Evolutionary conservation across 805 yeast species (phyloP).

Genomic region (Wickerhamomyces alni): DNA sequence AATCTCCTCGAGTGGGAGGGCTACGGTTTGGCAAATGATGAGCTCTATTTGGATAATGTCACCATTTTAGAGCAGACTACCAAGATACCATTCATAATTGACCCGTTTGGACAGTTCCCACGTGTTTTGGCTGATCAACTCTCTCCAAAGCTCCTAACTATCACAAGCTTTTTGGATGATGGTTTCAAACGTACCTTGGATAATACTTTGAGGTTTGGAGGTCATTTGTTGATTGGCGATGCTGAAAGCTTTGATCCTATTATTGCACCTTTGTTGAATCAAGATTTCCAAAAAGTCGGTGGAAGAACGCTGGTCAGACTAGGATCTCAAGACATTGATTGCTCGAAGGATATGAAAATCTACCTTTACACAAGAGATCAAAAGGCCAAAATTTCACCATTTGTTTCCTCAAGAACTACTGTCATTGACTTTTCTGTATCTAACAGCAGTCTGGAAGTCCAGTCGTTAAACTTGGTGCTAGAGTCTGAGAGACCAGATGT

Average conservation of each 20-base stretch:
- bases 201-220: conserved; percentile 81
- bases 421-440: conserved; percentile 72
- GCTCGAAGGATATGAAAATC: conserved; percentile 56
- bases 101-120: conserved; percentile 52
- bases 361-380: conserved; percentile 59
- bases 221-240: conserved; percentile 62
- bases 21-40: conserved; percentile 51
- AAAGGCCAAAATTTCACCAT: conserved; percentile 38
- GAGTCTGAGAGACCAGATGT: conserved; percentile 58
- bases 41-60: conserved; percentile 57
- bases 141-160: conserved; percentile 33
- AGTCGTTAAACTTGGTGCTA: conserved; percentile 53
- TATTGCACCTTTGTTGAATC: conserved; percentile 52
- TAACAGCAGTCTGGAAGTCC: conserved; percentile 54
- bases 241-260: conserved; percentile 80
- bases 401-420: conserved; percentile 56
- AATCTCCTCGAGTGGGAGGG: conserved; percentile 46
- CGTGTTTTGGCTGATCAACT: conserved; percentile 31
- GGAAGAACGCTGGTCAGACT: conserved; percentile 59
- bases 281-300: conserved; percentile 59
- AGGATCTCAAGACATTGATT: conserved; percentile 61
- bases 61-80: conserved; percentile 37
- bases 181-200: conserved; percentile 66
- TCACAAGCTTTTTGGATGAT: conserved; percentile 68
- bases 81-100: conserved; percentile 57